phyloP scores from a whole-genome alignment of 1,284 basidiomycete genomes.

The Ustilago crameri region DNA sequence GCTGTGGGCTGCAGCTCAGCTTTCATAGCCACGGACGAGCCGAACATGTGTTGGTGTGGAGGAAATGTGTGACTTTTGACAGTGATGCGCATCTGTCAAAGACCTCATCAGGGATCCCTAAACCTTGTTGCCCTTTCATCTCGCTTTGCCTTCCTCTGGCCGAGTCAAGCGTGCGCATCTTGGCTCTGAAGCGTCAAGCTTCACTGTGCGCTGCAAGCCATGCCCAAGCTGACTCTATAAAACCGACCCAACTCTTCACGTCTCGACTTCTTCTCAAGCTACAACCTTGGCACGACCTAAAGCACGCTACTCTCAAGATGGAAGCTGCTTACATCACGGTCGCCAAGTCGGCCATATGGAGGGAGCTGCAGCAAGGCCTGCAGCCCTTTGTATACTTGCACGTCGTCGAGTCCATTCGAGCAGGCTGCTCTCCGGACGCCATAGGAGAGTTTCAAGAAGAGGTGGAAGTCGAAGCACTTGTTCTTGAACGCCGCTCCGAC shows the following conservation, averaged over 20 bases:
- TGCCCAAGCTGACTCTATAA: too few relatives aligned
- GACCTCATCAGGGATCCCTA: neutral
- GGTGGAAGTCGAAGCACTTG: slow-evolving; percentile 37
- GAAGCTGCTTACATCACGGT: slow-evolving; percentile 15
- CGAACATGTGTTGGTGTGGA: too few relatives aligned
- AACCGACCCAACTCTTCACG: too few relatives aligned
- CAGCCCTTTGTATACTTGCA: slow-evolving; percentile 44
- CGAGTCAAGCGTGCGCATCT: neutral
- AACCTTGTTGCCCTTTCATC: neutral
- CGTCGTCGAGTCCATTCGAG: slow-evolving; percentile 35
- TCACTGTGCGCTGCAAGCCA: neutral
- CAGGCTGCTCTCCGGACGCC: slow-evolving; percentile 21
- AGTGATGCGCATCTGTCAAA: too few relatives aligned
- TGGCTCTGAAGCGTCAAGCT: too few relatives aligned
- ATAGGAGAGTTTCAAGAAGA: slow-evolving; percentile 33
- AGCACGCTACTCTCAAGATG: slow-evolving; percentile 7
- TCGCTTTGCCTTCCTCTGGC: neutral
- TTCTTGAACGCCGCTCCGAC: slow-evolving; percentile 27
- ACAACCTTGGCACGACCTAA: neutral
- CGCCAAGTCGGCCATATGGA: slow-evolving; percentile 18
- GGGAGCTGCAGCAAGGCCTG: slow-evolving; percentile 27
- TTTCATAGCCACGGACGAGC: too few relatives aligned
- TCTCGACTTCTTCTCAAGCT: too few relatives aligned
- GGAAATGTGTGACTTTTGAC: too few relatives aligned
- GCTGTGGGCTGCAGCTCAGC: too few relatives aligned